Base-by-base conservation (phyloP, 164 flowering plant genomes). In the Taxillus chinensis region DNA sequence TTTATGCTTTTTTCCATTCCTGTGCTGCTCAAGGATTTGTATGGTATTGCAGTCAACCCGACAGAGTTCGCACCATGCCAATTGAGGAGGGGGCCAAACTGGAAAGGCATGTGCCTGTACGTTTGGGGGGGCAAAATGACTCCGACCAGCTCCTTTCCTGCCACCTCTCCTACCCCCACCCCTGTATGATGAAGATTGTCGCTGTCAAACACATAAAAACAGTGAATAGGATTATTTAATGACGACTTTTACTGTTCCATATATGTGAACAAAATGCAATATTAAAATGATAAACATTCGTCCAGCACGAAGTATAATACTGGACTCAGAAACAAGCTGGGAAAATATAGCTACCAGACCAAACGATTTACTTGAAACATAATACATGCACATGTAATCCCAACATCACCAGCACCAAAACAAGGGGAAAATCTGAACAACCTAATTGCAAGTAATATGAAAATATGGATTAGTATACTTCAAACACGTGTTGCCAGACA, bases 61-160 rank as follows among this genome's bases (percentile, higher is more conserved):
- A 57, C 92, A 86, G 40, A 86, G 75, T 64, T 82, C 88, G 71
- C 92, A 83, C 82, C 84, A 79, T 5, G 75, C 77, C 51, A 64
- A 64, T 17, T 62, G 73, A 3, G 70, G 74, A 45, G 76, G 73
- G 46, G 42, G 71, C 45, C 61, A 52, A 39, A 8, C 39, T 56
- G 77, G 60, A 45, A 69, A 43, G 12, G 63, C 63, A 40, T 42
- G 66, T 54, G 58, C 61, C 4, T 41, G 67, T 41, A 65, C 60
- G 7, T n/a, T 8, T 54, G 54, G 17, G 66, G 63, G 59, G n/a
- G 71, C 70, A 64, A 60, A 64, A 41, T 67, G 59, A 38, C 75
- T 69, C 39, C 78, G 68, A 40, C 73, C 71, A 51, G 78, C 75
- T 71, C 78, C 66, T 16, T 71, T 52, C 57, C 78, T 71, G 65